Conservation (phyloP, 768 basidiomycete species). For the Serendipita vermifera region DNA sequence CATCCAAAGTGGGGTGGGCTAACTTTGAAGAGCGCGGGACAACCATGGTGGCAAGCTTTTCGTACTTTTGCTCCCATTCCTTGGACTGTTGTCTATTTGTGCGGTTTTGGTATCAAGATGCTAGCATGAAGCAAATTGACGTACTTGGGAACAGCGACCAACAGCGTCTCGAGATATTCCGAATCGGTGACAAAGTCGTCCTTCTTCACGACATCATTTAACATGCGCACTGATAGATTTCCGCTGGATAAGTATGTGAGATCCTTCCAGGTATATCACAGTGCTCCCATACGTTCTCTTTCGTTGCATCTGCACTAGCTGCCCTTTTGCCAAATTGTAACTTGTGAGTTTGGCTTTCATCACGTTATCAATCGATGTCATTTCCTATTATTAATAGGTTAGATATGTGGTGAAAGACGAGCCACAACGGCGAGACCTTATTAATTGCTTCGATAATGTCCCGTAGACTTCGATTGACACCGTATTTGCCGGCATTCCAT, state of each 20-base stretch:
- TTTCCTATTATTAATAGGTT: conserved; percentile 48
- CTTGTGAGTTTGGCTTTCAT: conserved; percentile 84
- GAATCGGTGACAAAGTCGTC: conserved; percentile 78
- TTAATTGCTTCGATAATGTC: conserved; percentile 77
- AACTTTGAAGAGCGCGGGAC: conserved; percentile 86
- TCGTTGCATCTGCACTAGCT: conserved; percentile 80
- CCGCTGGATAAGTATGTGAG: conserved; percentile 40
- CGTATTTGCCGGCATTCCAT: conserved; percentile 92
- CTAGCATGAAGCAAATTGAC: conserved; percentile 17
- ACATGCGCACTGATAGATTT: conserved; percentile 81
- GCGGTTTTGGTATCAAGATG: conserved; percentile 12
- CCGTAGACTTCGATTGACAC: conserved; percentile 60
- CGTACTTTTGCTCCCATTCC: conserved; percentile 84
- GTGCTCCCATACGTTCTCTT: conserved; percentile 62
- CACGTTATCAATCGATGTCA: conserved; percentile 83
- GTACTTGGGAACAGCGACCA: conserved; percentile 92
- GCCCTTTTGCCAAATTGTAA: conserved; percentile 91
- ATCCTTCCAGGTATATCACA: conserved; percentile 4
- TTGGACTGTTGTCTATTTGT: conserved; percentile 54
- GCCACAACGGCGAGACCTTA: conserved; percentile 45
- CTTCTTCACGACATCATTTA: conserved; percentile 71
- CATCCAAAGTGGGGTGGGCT: conserved; percentile 20
- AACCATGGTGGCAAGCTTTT: conserved; percentile 76
- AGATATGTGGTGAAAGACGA: not conserved
- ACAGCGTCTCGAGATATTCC: conserved; percentile 83